Base-by-base conservation (phyloP, 2,329 filamentous ascomycete species). In the Trichophyton equinum region DNA sequence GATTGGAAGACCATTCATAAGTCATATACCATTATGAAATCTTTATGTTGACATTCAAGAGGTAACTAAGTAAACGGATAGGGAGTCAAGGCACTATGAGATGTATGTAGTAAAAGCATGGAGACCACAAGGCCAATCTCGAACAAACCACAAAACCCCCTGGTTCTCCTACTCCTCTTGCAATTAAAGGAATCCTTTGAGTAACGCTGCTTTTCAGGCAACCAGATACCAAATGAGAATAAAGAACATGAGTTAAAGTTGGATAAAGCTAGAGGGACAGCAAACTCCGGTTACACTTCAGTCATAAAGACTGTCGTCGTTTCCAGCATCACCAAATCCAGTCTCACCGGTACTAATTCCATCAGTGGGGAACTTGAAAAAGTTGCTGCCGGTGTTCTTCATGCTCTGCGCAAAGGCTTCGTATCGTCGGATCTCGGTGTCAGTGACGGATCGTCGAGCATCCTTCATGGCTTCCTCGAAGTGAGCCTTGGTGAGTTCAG, bases 391-490 rank as follows among this genome's bases (percentile, higher is more conserved):
- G 63, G 89, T 86, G 74, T 95, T 96, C 88, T 99, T 99, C 91
- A 99, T 95, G 75, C 92, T 92, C 79, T 97, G 92, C 46, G 92
- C 89, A 71, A 99, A 99, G 3, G 94, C 92, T 82, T 99, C 94
- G 78, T 99, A 99, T 64, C 92, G 87, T 72, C 94, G 88, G 70
- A 99, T 95, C 82, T 99, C 94, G 22, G 97, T 92, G 68, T 99
- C 94, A 61, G 85, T 91, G 68, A 99, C 94, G 30, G 94, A 97
- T 73, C 89, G 85, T 75, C 94, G 88, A 65, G 94, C 94, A 76
- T 87, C 86, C 75, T 88, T 85, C 94, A 99, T 99, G 51, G 94
- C 94, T 82, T 99, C 94, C 80, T 97, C 92, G 73, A 99, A 99
- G 78, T 99, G 94, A 62, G 87, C 88, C 78, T 89, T 94, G 69